These are phyloP conservation scores for Schoenoplectus tabernaemontani DNA, from an alignment of 202 grass and related monocot species.

Conservation along the genomic window DNA sequence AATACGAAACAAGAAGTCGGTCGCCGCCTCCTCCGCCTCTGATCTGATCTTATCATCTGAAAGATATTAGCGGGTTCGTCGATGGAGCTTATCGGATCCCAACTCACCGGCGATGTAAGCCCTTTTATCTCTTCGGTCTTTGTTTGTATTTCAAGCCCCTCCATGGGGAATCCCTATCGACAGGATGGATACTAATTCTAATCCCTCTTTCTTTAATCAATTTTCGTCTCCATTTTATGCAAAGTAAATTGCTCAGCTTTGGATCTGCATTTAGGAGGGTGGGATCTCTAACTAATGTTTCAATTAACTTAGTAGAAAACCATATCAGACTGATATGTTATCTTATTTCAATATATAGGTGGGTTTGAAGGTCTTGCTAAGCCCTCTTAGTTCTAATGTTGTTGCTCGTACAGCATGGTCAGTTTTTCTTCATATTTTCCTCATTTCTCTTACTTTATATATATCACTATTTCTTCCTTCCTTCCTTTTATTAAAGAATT, in stretches of 20 bases:
- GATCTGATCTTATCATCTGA: too few relatives aligned
- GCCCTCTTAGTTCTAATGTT: constrained; percentile 17
- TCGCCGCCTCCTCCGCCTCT: too few relatives aligned
- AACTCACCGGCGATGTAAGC: constrained; percentile 14
- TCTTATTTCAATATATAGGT: constrained; percentile 8
- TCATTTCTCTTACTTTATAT: not conserved
- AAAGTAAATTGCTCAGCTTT: not conserved
- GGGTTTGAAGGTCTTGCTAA: constrained; percentile 19
- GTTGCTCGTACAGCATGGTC: constrained; percentile 20
- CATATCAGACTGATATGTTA: too few relatives aligned
- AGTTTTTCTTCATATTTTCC: not conserved
- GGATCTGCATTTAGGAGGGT: not conserved
- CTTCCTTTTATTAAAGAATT: not conserved
- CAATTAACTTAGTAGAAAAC: too few relatives aligned
- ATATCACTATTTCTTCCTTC: not conserved
- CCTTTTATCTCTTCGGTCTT: not conserved
- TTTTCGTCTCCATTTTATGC: not conserved
- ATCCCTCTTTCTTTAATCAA: not conserved
- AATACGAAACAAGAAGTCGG: too few relatives aligned
- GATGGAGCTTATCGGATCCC: constrained; percentile 25
- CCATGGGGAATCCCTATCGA: too few relatives aligned
- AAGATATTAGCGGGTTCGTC: not conserved
- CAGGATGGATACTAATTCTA: too few relatives aligned
- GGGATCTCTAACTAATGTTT: too few relatives aligned
- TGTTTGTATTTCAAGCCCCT: not conserved